phyloP scores from a whole-genome alignment of 345 rosid genomes.

The Mangifera indica region DNA sequence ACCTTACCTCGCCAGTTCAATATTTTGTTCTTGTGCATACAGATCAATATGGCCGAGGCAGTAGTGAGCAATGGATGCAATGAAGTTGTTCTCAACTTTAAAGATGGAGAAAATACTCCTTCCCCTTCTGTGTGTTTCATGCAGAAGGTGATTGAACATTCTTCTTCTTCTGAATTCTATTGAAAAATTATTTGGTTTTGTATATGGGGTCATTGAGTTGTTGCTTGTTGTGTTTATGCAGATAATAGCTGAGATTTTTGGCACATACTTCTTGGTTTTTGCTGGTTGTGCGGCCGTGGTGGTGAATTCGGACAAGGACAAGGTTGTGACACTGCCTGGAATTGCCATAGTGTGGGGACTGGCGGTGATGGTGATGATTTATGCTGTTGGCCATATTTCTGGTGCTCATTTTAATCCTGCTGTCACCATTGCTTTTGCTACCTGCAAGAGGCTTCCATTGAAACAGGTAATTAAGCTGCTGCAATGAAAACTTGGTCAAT shows the following conservation, averaged over 20 bases:
- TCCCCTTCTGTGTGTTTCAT: too few species aligned
- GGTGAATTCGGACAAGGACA: slow-evolving; percentile 54
- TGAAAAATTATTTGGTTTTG: too few species aligned
- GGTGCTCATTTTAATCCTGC: slow-evolving; percentile 98
- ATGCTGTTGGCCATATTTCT: slow-evolving; percentile 85
- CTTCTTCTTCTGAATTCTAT: too few species aligned
- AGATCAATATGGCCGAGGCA: too few species aligned
- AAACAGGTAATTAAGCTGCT: slow-evolving; percentile 44
- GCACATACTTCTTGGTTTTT: slow-evolving; percentile 80
- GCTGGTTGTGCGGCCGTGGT: slow-evolving; percentile 75
- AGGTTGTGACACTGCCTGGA: slow-evolving; percentile 70
- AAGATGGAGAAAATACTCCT: too few species aligned
- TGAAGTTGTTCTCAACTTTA: too few species aligned
- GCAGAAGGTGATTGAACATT: too few species aligned
- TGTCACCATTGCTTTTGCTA: slow-evolving; percentile 87
- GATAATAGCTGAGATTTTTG: slow-evolving; percentile 67
- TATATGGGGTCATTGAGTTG: too few species aligned
- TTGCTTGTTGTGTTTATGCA: slow-evolving; percentile 19
- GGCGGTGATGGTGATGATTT: slow-evolving; percentile 75
- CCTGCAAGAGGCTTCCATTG: slow-evolving; percentile 70
- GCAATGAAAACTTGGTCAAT: too few species aligned
- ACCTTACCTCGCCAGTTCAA: too few species aligned
- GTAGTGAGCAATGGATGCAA: too few species aligned
- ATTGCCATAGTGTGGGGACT: slow-evolving; percentile 77
- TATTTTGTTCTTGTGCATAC: too few species aligned